Evolutionary conservation across 2,329 filamentous ascomycete genomes (phyloP).

Genomic region (Aspergillus luchuensis): DNA sequence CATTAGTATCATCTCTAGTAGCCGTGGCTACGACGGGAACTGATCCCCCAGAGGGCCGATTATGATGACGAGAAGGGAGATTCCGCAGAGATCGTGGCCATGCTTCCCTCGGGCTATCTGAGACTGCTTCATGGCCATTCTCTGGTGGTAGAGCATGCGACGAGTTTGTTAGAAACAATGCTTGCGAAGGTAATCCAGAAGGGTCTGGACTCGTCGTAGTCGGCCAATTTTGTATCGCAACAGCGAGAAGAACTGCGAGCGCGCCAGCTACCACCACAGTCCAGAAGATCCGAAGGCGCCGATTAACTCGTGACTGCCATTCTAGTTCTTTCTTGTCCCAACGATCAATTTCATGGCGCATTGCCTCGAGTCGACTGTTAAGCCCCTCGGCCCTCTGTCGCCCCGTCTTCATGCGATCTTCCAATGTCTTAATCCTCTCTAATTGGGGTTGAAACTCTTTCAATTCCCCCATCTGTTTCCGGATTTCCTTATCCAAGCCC

Average conservation of each 20-base stretch:
- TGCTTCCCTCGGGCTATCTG: neutral
- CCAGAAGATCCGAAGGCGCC: conserved; percentile 45
- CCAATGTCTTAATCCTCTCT: conserved; percentile 38
- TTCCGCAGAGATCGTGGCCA: conserved; percentile 17
- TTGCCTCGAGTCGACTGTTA: conserved; percentile 41
- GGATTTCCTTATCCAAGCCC: conserved; percentile 40
- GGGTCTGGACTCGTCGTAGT: conserved; percentile 3
- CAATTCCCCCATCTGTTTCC: conserved; percentile 41
- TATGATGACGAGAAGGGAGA: conserved; percentile 24
- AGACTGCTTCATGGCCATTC: conserved; percentile 11
- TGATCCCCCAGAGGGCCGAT: conserved; percentile 9
- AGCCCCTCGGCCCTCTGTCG: conserved; percentile 39
- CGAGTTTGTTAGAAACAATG: conserved; percentile 17
- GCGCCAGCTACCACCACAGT: conserved; percentile 28
- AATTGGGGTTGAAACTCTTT: conserved; percentile 43
- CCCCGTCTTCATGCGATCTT: conserved; percentile 43
- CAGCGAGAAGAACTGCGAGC: conserved; percentile 33
- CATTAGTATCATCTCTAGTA: neutral
- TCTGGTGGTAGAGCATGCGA: conserved; percentile 9
- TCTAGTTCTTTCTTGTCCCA: conserved; percentile 48
- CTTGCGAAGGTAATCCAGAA: conserved; percentile 9
- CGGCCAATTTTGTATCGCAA: conserved; percentile 32
- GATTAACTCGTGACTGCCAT: conserved; percentile 43
- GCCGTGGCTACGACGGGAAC: neutral
- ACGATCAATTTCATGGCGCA: conserved; percentile 42